Base-by-base conservation (phyloP, 106 monocot species). In the Dendrobium huoshanense region DNA sequence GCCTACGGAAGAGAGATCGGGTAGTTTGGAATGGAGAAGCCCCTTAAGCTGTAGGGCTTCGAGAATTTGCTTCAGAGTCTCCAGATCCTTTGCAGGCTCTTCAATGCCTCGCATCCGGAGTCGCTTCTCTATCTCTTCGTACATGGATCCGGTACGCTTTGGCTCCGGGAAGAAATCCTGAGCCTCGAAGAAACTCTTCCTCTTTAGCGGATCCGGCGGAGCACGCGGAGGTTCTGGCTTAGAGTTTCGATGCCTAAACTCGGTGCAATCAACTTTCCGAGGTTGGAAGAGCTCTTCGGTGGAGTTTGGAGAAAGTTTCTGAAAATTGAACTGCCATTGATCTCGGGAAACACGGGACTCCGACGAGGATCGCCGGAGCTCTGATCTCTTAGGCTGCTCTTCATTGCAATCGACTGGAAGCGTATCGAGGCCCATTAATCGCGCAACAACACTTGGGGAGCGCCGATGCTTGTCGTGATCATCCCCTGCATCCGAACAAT, bases 361-460 rank as follows among this genome's bases (percentile, higher is more conserved):
- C 5, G 97, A 98, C 0, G 86, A 85, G 2, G 94, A 98, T 75
- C 97, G 85, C 54, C 92, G 84, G 43, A 98, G 92, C 83, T 91
- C 83, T 9, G 86, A 64, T 22, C 78, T 77, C 75, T 84, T 83
- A 8, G 48, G 58, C 37, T 75, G 33, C 4, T 76, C 79, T 9
- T 51, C 88, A 24, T 4, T 51, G 3, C 49, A 47, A 25, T 65
- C 45, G 41, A 20, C 84, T 6, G 96, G 91, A 25, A 99, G 88
- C 3, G 81, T 81, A 4, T 99, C 95, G 43, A 98, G 89, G 4
- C 97, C 97, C 97, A 98, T 98, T 7, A 98, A 86, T 77, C 92
- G 80, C 15, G 91, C 97, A 37, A 94, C 92, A 16, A 95, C 92
- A 79, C 94, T 94, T 9, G 97, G 97, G 0, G 97, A 92, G 27